Base-by-base conservation (phyloP, 768 basidiomycete species). In the Hypsizygus marmoreus region DNA sequence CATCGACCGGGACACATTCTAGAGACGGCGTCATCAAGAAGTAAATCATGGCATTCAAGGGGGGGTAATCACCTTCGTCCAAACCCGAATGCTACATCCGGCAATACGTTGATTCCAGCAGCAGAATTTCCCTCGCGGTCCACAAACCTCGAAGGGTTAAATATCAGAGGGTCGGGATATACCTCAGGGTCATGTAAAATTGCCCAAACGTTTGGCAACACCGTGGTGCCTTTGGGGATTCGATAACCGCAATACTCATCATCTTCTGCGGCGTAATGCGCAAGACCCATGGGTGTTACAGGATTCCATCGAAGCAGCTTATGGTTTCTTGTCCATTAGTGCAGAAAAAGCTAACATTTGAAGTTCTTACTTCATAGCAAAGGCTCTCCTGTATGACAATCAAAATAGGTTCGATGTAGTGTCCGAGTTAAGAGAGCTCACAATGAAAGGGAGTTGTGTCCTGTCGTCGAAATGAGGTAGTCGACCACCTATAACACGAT, bases 1-100 rank as follows among this genome's bases (percentile, higher is more conserved):
- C 64, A 68, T 23, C 68, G 64, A 8, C 76, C 74, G 3, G 75
- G 75, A 53, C 76, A 79, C 35, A 69, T 55, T 30, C 75, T 76
- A 37, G 13, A 25, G 19, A 23, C 13, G 2, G 32, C 23, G 30
- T 26, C 14, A 45, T 61, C 20, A 16, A 38, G 9, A 14, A 3
- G 28, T 25, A 7, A 17, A n/a, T 13, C 16, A 17, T 13, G 19
- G 26, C 11, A 33, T n/a, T n/a, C n/a, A n/a, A n/a, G n/a, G n/a
- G n/a, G n/a, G n/a, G n/a, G n/a, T n/a, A n/a, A n/a, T 33, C 51
- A 69, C 72, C 70, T 61, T 49, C 69, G 57, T 26, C 72, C 72
- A 47, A 71, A 74, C 11, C 73, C 72, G 39, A 74, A 75, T 8
- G 68, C 67, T 30, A 61, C 59, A 36, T 62, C 63, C 17, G 70